These are phyloP conservation scores for Martiniozyma abietophila DNA, from an alignment of 805 yeast species.

Conservation along the genomic window DNA sequence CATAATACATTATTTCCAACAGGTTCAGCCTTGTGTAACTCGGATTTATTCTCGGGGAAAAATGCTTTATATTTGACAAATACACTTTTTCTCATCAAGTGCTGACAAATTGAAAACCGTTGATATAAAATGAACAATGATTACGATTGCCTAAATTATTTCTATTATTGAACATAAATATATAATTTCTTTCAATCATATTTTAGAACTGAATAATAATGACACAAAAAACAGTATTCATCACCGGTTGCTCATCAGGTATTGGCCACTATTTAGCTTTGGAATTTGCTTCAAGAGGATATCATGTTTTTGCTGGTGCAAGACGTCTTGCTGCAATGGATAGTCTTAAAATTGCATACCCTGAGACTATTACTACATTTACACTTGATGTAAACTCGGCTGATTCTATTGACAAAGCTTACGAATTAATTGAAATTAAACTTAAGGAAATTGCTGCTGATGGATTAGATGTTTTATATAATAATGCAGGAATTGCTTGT, in stretches of 20 bases:
- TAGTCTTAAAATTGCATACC: slow-evolving; percentile 31
- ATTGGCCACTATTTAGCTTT: slow-evolving; percentile 42
- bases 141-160: too few relatives aligned
- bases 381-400: slow-evolving; percentile 48
- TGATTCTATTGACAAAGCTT: slow-evolving; percentile 38
- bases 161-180: too few relatives aligned
- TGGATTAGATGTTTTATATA: slow-evolving; percentile 48
- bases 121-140: too few relatives aligned
- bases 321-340: slow-evolving; percentile 57
- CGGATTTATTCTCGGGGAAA: too few relatives aligned
- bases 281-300: slow-evolving; percentile 36
- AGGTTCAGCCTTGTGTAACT: too few relatives aligned
- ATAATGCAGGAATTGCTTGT: slow-evolving; percentile 58
- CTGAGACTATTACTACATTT: slow-evolving; percentile 34
- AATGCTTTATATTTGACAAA: too few relatives aligned
- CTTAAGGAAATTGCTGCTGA: slow-evolving; percentile 16
- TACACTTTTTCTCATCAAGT: too few relatives aligned
- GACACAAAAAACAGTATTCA: slow-evolving; percentile 38
- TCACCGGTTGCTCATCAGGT: slow-evolving; percentile 55
- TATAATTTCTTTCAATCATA: too few relatives aligned
- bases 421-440: slow-evolving; percentile 28
- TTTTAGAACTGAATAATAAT: too few relatives aligned
- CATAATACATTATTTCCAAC: too few relatives aligned
- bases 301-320: slow-evolving; percentile 63
- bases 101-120: too few relatives aligned